These are phyloP conservation scores for Diplodia sapinea DNA, from an alignment of 2,329 filamentous ascomycete genomes.

Conservation along the genomic window DNA sequence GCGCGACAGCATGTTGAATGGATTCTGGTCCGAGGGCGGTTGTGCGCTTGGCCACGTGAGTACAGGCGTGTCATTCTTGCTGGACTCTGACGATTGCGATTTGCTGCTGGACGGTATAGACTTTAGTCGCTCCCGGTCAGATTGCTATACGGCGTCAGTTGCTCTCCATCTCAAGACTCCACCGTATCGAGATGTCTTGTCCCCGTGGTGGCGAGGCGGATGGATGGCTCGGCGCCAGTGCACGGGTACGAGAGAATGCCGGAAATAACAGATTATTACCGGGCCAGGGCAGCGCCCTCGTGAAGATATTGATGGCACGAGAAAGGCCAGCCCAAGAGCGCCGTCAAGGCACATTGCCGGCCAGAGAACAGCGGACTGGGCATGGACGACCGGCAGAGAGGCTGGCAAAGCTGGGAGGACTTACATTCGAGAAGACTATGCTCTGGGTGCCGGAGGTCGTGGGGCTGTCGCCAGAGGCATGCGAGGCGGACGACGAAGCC, in stretches of 20 bases:
- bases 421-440: constrained; percentile 27
- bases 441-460: constrained; percentile 15
- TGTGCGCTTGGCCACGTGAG: constrained; percentile 14
- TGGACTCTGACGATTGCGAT: constrained; percentile 26
- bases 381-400: not conserved
- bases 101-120: constrained; percentile 26
- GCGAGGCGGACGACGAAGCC: constrained; percentile 26
- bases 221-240: not conserved
- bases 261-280: constrained; percentile 21
- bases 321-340: not conserved
- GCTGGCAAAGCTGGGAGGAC: not conserved
- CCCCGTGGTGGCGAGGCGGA: not conserved
- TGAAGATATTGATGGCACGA: constrained; percentile 19
- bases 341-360: not conserved
- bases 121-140: constrained; percentile 21
- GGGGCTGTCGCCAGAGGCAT: constrained; percentile 29
- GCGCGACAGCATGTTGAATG: constrained; percentile 31
- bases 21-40: constrained; percentile 25
- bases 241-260: not conserved
- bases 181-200: no score
- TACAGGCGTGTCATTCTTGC: constrained; percentile 18
- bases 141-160: constrained; percentile 11
- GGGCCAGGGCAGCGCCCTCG: constrained; percentile 4
- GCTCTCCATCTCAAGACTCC: not conserved
- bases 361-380: not conserved